These are phyloP conservation scores for Ascomycota sp. DNA, from an alignment of 2,329 filamentous ascomycete genomes.

Conservation along the genomic window DNA sequence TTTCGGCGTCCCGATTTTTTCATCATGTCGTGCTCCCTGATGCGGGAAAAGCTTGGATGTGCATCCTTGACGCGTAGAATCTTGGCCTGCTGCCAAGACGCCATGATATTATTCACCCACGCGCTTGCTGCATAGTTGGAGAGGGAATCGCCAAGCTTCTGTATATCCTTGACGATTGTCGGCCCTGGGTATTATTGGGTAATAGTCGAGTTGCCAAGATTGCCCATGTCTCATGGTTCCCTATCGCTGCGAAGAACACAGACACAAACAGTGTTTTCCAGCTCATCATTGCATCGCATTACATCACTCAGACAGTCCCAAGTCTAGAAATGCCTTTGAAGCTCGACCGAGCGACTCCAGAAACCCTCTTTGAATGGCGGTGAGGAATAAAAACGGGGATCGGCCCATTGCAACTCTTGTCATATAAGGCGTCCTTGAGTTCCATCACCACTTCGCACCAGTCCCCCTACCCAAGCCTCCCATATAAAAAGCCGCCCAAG, in stretches of 20 bases:
- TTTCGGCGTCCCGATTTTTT: background rate
- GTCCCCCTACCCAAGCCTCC: no score
- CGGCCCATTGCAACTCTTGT: no score
- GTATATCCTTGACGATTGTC: background rate
- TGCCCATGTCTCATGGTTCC: background rate
- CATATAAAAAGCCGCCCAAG: no score
- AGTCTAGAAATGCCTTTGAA: no score
- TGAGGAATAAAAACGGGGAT: background rate
- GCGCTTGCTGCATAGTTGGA: background rate
- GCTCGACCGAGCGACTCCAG: no score
- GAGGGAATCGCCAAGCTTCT: background rate
- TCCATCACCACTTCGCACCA: no score
- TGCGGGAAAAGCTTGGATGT: background rate
- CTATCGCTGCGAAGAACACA: background rate
- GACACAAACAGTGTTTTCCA: background rate
- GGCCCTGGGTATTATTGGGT: background rate
- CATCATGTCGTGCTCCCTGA: background rate
- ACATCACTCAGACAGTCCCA: background rate
- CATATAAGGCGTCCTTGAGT: no score
- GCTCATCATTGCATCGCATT: conserved; percentile 1
- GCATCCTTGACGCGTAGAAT: background rate
- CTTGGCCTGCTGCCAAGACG: background rate
- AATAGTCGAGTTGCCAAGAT: background rate
- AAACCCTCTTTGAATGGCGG: no score
- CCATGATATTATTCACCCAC: background rate